Evolutionary conservation across 306 rosid species (phyloP), one percentile per base, ranked within the genome.

Genomic region (Lathyrus tuberosus): DNA sequence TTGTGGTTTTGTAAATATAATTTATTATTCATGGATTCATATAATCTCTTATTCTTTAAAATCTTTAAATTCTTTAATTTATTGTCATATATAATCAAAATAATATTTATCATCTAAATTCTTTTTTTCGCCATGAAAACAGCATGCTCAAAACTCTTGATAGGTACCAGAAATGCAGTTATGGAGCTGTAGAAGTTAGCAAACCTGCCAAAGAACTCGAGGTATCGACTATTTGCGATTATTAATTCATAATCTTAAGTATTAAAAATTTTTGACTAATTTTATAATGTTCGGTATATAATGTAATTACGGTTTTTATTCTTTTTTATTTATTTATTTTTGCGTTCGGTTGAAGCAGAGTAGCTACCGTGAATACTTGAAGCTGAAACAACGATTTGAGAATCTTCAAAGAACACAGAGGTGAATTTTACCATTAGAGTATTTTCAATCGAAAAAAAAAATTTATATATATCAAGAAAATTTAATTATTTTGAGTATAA

Each of bases 371-470:
- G 99, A 94, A 70, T 94, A 94, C 87, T 54, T 94, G 84, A 94
- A 89, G 79, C 86, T 94, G 86, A 94, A 91, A 79, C 69, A 61
- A 47, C 84, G 96, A 81, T 87, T 81, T 72, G 99, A 94, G 77
- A 84, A 95, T 73, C 88, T 94, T 20, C 97, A 94, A 79, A 84
- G 84, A 82, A 89, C 97, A 52, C 97, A 94, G 65, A 89, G 99
- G 99, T 94, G 71, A 79, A 10, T 18, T 6, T 8, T 12, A 18
- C 22, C 6, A 30, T 14, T 26, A 26, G 30, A 26, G 4, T 26
- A 26, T 26, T 26, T 26, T 26, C 30, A 4, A 26, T 26, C 30
- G 30, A 26, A 26, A 26, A 26, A 26, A 0, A 26, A 24, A 24
- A 24, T 24, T 24, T 24, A 24, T 24, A 24, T 24, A 24, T 1